Evolutionary conservation across 2,329 filamentous ascomycete species (phyloP), one percentile per base, ranked within the genome.

Genomic region (Fusarium sp.): DNA sequence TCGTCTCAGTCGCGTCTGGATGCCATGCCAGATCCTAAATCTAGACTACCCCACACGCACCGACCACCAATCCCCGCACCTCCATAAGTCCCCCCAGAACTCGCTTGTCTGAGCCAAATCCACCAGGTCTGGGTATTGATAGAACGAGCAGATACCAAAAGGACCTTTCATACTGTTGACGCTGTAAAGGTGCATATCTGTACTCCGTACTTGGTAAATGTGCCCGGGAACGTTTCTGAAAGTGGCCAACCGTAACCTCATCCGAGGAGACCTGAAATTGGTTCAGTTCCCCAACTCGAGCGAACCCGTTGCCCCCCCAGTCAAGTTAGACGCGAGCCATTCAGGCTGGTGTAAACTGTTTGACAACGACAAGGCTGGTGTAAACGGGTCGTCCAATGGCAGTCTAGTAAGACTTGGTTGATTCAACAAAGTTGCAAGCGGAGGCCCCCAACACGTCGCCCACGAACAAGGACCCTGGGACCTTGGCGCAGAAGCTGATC

Each of bases 1-100:
- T 40, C 40, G 27, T 45, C 38, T 59, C 38, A 59, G 49, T 52
- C 62, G 30, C 63, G 54, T 25, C 55, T 66, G 63, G 54, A 42
- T 55, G 52, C 40, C 38, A 74, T 55, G 52, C 45, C 38, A 74
- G 63, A 68, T 67, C 70, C 66, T 54, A 68, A 59, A 57, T 59
- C 66, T 74, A 59, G 52, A 60, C 66, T 75, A 73, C 73, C 73
- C 73, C 73, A 75, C 73, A 75, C 62, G 68, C 66, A 70, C 63
- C 47, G 63, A 59, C 68, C 64, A 69, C 44, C 53, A 60, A 64
- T 71, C 73, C 74, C 73, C 73, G 73, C 73, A 75, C 73, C 65
- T 74, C 70, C 72, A 73, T 69, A 64, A 54, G 58, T 29, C 16
- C 18, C 53, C 66, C 64, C 34, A 66, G 64, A 51, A 62, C 45